Base-by-base conservation (phyloP, 352 stramenopile genomes). In the Globisporangium mamillatum region DNA sequence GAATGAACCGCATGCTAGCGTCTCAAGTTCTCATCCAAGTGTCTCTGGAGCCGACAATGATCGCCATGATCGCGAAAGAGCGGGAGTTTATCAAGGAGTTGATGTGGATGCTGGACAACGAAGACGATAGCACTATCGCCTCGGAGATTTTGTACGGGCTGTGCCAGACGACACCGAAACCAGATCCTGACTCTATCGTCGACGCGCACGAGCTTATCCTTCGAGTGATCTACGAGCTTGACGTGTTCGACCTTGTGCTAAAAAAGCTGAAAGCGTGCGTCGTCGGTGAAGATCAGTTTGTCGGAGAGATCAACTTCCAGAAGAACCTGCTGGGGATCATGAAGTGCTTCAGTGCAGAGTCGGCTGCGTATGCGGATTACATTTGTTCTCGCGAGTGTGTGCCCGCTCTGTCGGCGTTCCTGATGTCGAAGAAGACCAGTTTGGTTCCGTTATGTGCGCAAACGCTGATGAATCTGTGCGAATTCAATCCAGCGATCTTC, bases 261-360 rank as follows among this genome's bases (percentile, higher is more conserved):
- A 79, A 83, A 44, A 91, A 92, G 56, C 66, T 94, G 32, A 91
- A 92, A 41, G 78, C 69, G 2, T 94, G 86, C 18, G 78, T 94
- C 4, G 60, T 90, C 25, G 78, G 84, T 2, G 75, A 80, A 25
- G 82, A 87, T 29, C 82, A 92, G 60, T 88, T 94, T 34, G 76
- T 85, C 29, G 86, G 86, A 32, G 86, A 94, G 54, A 88, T 94
- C 56, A 89, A 84, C 16, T 94, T 90, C 60, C 85, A 94, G 72
- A 84, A 82, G 63, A 90, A 87, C 62, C 55, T 94, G 27, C 70
- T 94, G 34, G 79, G 82, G 25, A 93, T 94, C 64, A 79, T 79
- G 24, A 94, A 90, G 74, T 90, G 76, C 67, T 94, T 88, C 63
- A 92, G 82, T 24, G 80, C 84, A 1, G 72, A 80, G 36, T 86